A percentile compares a stretch with the other conserved stretches of the same genome.
Conservation (phyloP, 768 basidiomycete genomes). For the Omphalotus guepiniiformis region DNA sequence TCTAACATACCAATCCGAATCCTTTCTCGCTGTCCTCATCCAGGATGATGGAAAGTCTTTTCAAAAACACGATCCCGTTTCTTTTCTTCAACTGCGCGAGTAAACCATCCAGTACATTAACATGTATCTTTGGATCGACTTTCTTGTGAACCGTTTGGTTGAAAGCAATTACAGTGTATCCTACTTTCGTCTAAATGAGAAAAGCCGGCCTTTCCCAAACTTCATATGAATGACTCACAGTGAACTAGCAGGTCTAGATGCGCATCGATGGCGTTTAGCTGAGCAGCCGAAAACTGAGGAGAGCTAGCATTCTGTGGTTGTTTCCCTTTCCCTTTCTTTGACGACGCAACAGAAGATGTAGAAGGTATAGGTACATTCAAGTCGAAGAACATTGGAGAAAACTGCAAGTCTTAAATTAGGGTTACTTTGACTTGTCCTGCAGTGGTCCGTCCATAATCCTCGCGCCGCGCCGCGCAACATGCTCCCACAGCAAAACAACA, state of each 20-base stretch:
- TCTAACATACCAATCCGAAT: constrained; percentile 61
- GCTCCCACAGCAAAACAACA: too few species aligned
- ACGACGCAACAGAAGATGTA: constrained; percentile 23
- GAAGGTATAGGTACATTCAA: constrained; percentile 55
- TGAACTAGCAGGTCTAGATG: constrained; percentile 69
- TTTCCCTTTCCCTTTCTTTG: constrained; percentile 61
- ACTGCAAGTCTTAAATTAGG: too few species aligned
- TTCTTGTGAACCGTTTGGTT: constrained; percentile 69
- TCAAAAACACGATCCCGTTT: constrained; percentile 60
- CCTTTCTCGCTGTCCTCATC: constrained; percentile 86
- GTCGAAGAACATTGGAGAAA: constrained; percentile 55
- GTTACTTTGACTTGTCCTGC: too few species aligned
- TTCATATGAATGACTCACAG: constrained; percentile 47
- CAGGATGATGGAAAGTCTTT: constrained; percentile 74
- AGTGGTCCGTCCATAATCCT: too few species aligned
- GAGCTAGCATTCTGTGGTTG: constrained; percentile 29
- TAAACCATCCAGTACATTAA: constrained; percentile 58
- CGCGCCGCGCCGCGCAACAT: too few species aligned
- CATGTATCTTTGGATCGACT: constrained; percentile 66
- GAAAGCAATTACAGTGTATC: constrained; percentile 79
- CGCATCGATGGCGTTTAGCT: constrained; percentile 54
- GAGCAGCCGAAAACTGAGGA: constrained; percentile 46
- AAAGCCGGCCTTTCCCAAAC: constrained; percentile 8
- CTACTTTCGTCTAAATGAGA: constrained; percentile 55
- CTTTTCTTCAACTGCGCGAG: constrained; percentile 58